Conservation (phyloP, 495 filamentous ascomycete genomes). For the Penicillium pulvis region DNA sequence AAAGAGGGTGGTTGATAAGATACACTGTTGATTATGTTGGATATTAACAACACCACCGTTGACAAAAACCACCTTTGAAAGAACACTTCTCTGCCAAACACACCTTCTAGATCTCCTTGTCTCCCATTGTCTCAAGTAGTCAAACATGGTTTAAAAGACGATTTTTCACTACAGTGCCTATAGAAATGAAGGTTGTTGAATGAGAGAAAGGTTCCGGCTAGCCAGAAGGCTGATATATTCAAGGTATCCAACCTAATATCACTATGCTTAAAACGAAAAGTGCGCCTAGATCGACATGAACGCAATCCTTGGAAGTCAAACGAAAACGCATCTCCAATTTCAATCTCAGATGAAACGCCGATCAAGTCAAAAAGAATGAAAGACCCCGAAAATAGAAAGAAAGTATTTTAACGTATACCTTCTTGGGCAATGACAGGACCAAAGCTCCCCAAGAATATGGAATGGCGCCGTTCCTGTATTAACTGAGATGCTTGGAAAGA, state of each 20-base stretch:
- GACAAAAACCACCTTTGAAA: too few species aligned
- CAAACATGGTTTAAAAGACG: too few species aligned
- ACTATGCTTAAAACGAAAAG: neutral
- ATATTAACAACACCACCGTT: too few species aligned
- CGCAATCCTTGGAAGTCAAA: neutral
- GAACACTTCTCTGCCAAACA: too few species aligned
- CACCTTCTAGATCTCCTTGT: too few species aligned
- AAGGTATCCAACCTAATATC: neutral
- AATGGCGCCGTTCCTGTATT: constrained; percentile 37
- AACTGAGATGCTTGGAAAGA: constrained; percentile 11
- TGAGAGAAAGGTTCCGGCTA: too few species aligned
- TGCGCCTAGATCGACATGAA: neutral
- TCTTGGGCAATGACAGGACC: neutral
- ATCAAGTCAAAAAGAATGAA: neutral
- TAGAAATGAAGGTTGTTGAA: too few species aligned
- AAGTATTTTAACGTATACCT: neutral
- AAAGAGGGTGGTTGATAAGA: too few species aligned
- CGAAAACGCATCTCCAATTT: neutral
- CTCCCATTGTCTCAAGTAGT: too few species aligned
- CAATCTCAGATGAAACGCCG: neutral
- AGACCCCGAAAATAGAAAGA: neutral
- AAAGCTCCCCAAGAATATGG: neutral
- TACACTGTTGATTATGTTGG: too few species aligned
- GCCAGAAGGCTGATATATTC: neutral
- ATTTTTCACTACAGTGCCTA: too few species aligned